Evolutionary conservation across 2,329 filamentous ascomycete species (phyloP).

Genomic region (Albophoma yamanashiensis): DNA sequence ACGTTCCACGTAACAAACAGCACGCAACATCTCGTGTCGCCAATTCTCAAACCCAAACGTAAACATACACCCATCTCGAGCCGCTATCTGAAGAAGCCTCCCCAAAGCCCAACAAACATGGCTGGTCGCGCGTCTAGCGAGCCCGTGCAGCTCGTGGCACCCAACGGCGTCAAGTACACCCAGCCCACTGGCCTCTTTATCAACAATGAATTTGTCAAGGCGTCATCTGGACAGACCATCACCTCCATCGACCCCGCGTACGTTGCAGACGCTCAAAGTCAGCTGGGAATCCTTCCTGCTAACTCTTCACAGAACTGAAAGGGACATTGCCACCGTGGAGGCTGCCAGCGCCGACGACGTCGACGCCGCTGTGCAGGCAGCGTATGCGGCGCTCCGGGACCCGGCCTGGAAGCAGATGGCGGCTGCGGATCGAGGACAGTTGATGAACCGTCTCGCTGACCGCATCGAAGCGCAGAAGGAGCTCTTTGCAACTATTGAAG

Average conservation of each 20-base stretch:
- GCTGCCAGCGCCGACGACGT: conserved; percentile 18
- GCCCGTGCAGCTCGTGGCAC: conserved; percentile 16
- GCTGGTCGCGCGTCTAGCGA: neutral
- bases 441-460: conserved; percentile 62
- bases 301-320: conserved; percentile 14
- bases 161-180: conserved; percentile 55
- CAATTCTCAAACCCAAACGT: neutral
- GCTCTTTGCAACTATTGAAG: conserved; percentile 45
- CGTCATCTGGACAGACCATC: conserved; percentile 42
- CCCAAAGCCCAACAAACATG: neutral
- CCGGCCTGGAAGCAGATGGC: conserved; percentile 59
- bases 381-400: conserved; percentile 56
- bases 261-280: neutral
- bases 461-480: conserved; percentile 55
- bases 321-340: conserved; percentile 20
- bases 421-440: conserved; percentile 52
- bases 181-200: conserved; percentile 66
- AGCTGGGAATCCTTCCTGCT: conserved; percentile 12
- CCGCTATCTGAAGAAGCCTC: neutral
- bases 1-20: neutral
- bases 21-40: neutral
- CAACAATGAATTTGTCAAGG: conserved; percentile 64
- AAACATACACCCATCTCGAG: neutral
- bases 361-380: conserved; percentile 26
- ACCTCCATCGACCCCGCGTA: conserved; percentile 44